Evolutionary conservation across 108 stramenopile genomes (phyloP).

Genomic region (Fragilariopsis cylindrus): DNA sequence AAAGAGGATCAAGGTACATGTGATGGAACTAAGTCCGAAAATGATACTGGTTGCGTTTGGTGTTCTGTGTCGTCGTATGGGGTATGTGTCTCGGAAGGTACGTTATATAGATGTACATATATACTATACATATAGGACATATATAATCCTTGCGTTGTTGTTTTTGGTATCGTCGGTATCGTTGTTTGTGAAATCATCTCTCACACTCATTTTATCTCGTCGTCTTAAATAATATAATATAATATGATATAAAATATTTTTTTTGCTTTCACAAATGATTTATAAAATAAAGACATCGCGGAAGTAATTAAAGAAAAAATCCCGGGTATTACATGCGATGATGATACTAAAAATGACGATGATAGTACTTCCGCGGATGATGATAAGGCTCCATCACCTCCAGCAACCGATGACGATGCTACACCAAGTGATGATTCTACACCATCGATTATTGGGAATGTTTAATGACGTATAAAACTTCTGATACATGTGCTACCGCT

Average conservation of each 20-base stretch:
- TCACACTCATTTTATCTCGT: too few relatives aligned
- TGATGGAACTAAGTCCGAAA: constrained; percentile 25
- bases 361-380: constrained; percentile 18
- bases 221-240: too few relatives aligned
- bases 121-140: too few relatives aligned
- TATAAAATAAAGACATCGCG: constrained; percentile 9
- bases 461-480: constrained; percentile 22
- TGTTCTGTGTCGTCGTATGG: constrained; percentile 33
- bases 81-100: constrained; percentile 32
- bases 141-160: too few relatives aligned
- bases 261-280: too few relatives aligned
- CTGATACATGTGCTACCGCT: constrained; percentile 15
- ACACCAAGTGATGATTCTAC: constrained; percentile 22
- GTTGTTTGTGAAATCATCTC: too few relatives aligned
- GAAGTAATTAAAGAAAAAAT: constrained; percentile 37
- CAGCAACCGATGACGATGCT: constrained; percentile 12
- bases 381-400: constrained; percentile 16
- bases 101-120: too few relatives aligned
- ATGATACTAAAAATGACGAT: constrained; percentile 27
- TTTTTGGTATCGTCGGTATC: too few relatives aligned
- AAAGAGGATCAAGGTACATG: constrained; percentile 14
- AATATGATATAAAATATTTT: too few relatives aligned
- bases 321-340: constrained; percentile 39
- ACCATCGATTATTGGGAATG: constrained; percentile 39
- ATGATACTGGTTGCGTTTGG: constrained; percentile 33